Evolutionary conservation across 2,329 filamentous ascomycete species (phyloP), one percentile per base, ranked within the genome.

Genomic region (Triangularia verruculosa): DNA sequence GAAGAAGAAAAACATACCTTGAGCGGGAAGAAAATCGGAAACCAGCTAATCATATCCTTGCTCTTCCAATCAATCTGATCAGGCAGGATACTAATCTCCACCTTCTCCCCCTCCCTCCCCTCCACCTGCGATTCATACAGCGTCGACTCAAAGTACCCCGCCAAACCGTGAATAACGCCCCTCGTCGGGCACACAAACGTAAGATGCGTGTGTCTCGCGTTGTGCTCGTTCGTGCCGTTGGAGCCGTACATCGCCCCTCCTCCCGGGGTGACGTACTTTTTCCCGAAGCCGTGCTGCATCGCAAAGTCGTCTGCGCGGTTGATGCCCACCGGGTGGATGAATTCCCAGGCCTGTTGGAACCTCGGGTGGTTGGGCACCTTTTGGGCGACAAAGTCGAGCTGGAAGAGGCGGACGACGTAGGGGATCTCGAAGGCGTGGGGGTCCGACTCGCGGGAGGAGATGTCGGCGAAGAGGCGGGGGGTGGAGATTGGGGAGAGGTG

Each of bases 21-120:
- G 13, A 99, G 79, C 0, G 96, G 95, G 74, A 99, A 99, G 79
- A 94, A 97, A 28, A 99, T 98, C 1, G 95, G 95, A 75, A 99
- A 99, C 95, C 95, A 99, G 61, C 92, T 96, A 68, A 97, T 96
- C 96, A 99, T 99, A 71, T 96, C 93, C 73, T 90, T 90, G 81
- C 93, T 97, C 85, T 98, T 98, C 63, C 81, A 80, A 62, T 95
- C 92, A 78, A 99, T 98, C 28, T 89, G 91, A 68, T 96, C 90
- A 0, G 95, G 96, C 72, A 97, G 90, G 3, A 91, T 99, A 72
- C 92, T 96, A 64, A 99, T 83, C 79, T 98, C 94, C 4, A 97
- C 86, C 70, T 86, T 88, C 34, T 79, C 71, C 67, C 77, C 75
- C 71, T 76, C 61, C 69, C 74, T 27, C 70, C 77, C 6, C 9